Conservation (phyloP, 805 yeast species). For the Trichomonascus vanleenenianus region DNA sequence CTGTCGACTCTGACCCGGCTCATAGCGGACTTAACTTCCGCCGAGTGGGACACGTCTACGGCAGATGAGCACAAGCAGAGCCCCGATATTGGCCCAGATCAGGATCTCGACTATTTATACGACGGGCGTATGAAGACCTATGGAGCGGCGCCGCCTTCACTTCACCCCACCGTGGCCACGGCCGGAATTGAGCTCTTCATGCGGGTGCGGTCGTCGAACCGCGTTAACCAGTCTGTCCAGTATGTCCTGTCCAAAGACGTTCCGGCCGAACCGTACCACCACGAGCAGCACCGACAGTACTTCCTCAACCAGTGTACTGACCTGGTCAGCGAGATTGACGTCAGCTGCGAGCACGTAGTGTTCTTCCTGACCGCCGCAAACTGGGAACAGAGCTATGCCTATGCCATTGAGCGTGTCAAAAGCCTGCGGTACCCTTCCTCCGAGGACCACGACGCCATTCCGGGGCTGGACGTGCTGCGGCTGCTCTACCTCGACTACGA, state of each 20-base stretch:
- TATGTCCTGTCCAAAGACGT: constrained; percentile 2
- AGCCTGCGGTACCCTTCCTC: constrained; percentile 31
- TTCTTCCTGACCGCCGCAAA: constrained; percentile 46
- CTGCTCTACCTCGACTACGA: constrained; percentile 35
- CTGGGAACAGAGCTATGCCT: constrained; percentile 33
- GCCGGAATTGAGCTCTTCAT: constrained; percentile 9
- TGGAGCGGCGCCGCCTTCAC: constrained; percentile 7
- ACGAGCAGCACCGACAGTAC: neutral
- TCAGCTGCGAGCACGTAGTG: constrained; percentile 30
- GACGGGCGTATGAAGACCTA: constrained; percentile 8
- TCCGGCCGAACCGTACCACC: constrained; percentile 2
- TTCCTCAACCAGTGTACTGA: neutral
- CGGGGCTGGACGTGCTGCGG: constrained; percentile 40
- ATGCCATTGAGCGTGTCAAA: neutral
- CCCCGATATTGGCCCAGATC: constrained; percentile 1
- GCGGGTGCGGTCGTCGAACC: constrained; percentile 10
- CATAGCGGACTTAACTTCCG: constrained; percentile 9
- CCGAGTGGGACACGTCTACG: constrained; percentile 14
- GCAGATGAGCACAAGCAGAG: neutral
- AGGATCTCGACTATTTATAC: constrained; percentile 2
- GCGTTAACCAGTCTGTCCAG: constrained; percentile 7
- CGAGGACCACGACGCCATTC: constrained; percentile 34
- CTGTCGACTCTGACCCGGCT: constrained; percentile 11
- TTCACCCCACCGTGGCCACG: constrained; percentile 8
- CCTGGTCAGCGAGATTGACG: constrained; percentile 10